Conservation (phyloP, 495 filamentous ascomycete genomes). For the Immersiella caudata region DNA sequence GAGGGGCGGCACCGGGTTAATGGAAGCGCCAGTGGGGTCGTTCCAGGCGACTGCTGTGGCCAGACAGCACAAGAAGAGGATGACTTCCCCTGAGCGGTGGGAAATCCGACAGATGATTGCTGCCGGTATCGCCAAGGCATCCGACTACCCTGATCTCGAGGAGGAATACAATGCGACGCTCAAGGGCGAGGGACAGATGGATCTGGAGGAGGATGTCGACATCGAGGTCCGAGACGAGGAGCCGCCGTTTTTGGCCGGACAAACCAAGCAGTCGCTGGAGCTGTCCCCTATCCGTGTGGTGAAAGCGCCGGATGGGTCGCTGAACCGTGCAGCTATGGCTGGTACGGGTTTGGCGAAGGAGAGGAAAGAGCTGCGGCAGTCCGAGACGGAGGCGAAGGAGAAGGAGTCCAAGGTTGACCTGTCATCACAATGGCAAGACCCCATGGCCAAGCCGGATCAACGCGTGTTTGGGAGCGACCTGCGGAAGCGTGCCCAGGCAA, state of each 20-base stretch:
- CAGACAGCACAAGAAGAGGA: constrained; percentile 72
- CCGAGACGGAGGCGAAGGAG: constrained; percentile 82
- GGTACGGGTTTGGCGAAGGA: constrained; percentile 90
- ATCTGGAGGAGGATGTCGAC: constrained; percentile 95
- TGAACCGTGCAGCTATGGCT: constrained; percentile 94
- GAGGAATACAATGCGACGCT: constrained; percentile 90
- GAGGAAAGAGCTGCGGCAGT: constrained; percentile 81
- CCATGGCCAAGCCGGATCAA: constrained; percentile 83
- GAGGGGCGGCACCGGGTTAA: constrained; percentile 51
- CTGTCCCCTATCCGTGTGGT: constrained; percentile 93
- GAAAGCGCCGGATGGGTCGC: constrained; percentile 93
- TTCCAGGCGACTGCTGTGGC: constrained; percentile 42
- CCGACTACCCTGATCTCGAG: constrained; percentile 92
- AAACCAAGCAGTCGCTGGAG: constrained; percentile 94
- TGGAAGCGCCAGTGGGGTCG: constrained; percentile 27
- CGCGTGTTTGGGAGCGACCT: constrained; percentile 87
- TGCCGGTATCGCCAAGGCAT: constrained; percentile 85
- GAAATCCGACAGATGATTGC: constrained; percentile 96
- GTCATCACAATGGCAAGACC: constrained; percentile 92
- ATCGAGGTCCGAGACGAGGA: constrained; percentile 97
- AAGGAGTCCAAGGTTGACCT: constrained; percentile 83
- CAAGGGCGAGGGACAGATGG: constrained; percentile 83
- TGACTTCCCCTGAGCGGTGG: constrained; percentile 96
- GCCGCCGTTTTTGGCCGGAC: constrained; percentile 92
- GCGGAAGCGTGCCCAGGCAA: constrained; percentile 54